These are phyloP conservation scores for Septoria petroselini DNA, from an alignment of 2,329 filamentous ascomycete genomes.

Conservation along the genomic window DNA sequence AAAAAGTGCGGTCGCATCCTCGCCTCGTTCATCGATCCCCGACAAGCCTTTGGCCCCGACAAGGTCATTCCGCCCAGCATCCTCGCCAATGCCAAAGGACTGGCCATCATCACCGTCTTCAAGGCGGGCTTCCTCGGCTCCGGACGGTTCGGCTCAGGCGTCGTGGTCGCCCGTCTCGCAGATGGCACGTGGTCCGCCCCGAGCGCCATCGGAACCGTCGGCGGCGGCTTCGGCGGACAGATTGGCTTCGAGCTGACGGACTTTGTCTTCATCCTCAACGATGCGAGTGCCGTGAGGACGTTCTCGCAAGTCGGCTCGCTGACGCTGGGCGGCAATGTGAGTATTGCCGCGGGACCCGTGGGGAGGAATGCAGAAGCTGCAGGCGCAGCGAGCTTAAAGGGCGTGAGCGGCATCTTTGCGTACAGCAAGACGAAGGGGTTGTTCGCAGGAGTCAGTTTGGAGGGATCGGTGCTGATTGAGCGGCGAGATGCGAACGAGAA, in stretches of 20 bases:
- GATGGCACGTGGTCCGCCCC: constrained; percentile 80
- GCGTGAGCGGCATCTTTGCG: constrained; percentile 88
- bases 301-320: constrained; percentile 90
- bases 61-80: constrained; percentile 93
- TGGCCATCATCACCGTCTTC: constrained; percentile 80
- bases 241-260: constrained; percentile 86
- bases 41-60: constrained; percentile 89
- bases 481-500: constrained; percentile 96
- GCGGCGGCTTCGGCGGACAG: constrained; percentile 79
- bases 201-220: constrained; percentile 74
- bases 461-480: constrained; percentile 90
- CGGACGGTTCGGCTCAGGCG: constrained; percentile 74
- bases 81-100: constrained; percentile 86
- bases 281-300: constrained; percentile 80
- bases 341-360: constrained; percentile 87
- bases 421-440: constrained; percentile 98
- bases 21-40: constrained; percentile 88
- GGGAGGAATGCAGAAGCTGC: constrained; percentile 95
- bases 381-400: constrained; percentile 83
- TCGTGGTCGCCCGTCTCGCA: constrained; percentile 74
- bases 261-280: constrained; percentile 98
- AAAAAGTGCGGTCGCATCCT: constrained; percentile 96
- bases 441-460: constrained; percentile 91
- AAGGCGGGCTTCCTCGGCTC: constrained; percentile 85
- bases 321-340: constrained; percentile 93